These are phyloP conservation scores for Phytophthora pisi DNA, from an alignment of 352 stramenopile genomes.

Conservation along the genomic window DNA sequence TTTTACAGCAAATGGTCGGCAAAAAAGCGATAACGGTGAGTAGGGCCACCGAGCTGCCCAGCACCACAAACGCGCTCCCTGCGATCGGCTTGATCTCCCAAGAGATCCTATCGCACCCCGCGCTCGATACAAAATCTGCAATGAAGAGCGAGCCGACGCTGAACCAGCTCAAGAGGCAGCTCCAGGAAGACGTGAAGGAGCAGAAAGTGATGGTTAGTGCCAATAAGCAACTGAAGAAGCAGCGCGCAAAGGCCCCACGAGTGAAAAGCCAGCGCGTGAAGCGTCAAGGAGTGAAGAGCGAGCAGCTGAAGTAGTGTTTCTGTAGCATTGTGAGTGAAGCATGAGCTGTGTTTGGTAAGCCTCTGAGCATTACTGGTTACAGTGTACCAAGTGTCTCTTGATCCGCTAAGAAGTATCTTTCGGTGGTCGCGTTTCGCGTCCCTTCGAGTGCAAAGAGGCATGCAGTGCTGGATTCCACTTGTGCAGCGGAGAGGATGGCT, in stretches of 20 bases:
- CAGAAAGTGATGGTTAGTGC: background rate
- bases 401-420: background rate
- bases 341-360: too few species aligned
- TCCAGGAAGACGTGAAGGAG: conserved; percentile 1
- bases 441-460: conserved; percentile 13
- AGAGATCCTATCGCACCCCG: background rate
- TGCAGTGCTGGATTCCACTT: background rate
- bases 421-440: conserved; percentile 14
- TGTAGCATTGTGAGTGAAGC: too few species aligned
- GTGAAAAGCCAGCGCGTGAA: conserved; percentile 2
- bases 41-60: conserved; percentile 1
- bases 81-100: background rate
- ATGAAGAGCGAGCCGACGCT: background rate
- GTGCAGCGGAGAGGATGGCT: conserved; percentile 38
- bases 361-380: background rate
- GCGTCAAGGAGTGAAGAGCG: background rate
- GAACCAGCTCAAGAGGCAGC: conserved; percentile 2
- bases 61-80: background rate
- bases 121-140: background rate
- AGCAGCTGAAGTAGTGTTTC: background rate
- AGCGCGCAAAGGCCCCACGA: background rate
- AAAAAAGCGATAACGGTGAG: conserved; percentile 15
- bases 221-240: conserved; percentile 10
- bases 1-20: conserved; percentile 41
- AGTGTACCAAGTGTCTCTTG: background rate